Evolutionary conservation across 2,329 filamentous ascomycete genomes (phyloP).

Genomic region (Cercospora zeina): DNA sequence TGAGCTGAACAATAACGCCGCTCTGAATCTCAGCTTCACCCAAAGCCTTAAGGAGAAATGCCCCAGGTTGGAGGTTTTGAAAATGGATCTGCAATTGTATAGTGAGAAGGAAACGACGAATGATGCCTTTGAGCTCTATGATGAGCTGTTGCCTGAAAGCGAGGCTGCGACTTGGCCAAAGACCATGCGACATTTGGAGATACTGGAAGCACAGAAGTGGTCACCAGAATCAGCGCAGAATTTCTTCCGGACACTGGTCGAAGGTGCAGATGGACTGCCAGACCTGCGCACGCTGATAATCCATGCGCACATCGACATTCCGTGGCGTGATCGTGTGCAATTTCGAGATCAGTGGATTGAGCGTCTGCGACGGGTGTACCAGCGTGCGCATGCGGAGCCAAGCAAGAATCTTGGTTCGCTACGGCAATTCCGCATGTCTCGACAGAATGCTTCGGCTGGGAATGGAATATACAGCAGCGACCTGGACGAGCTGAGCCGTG

Average conservation of each 20-base stretch:
- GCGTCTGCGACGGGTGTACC: conserved; percentile 68
- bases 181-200: conserved; percentile 68
- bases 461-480: conserved; percentile 3
- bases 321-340: conserved; percentile 77
- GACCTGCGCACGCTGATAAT: conserved; percentile 70
- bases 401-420: conserved; percentile 46
- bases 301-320: conserved; percentile 73
- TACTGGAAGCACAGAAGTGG: conserved; percentile 77
- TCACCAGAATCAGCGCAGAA: conserved; percentile 66
- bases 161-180: conserved; percentile 78
- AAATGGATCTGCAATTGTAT: conserved; percentile 77
- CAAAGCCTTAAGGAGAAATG: conserved; percentile 65
- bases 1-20: conserved; percentile 74
- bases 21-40: conserved; percentile 74
- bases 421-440: conserved; percentile 47
- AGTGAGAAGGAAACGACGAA: conserved; percentile 66
- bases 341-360: conserved; percentile 76
- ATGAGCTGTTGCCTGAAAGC: conserved; percentile 60
- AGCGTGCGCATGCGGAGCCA: conserved; percentile 53
- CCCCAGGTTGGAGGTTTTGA: conserved; percentile 67
- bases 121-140: conserved; percentile 74
- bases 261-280: conserved; percentile 65
- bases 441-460: conserved; percentile 31
- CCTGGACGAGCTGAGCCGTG: conserved; percentile 22
- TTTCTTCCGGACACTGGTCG: conserved; percentile 76